Base-by-base conservation (phyloP, 2,329 filamentous ascomycete species). In the Fonsecaea monophora region DNA sequence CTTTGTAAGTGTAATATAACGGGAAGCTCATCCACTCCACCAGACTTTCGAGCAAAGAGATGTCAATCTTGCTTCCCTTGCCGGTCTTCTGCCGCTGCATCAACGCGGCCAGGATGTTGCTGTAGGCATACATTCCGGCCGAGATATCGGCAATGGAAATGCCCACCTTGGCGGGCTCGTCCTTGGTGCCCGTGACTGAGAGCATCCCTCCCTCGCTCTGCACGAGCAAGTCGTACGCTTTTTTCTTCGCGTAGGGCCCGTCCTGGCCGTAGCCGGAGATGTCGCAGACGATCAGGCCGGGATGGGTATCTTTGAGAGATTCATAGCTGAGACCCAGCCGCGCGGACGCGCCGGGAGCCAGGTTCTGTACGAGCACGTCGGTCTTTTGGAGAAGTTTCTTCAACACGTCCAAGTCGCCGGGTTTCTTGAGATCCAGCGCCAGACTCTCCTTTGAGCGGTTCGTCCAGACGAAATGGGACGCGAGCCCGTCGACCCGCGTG, bases 41-140 rank as follows among this genome's bases (percentile, higher is more conserved):
- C 84, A 86, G 84, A 60, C 81, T 81, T 71, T 87, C 85, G 8
- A 87, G 77, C 85, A 87, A 86, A 1, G 83, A 85, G n/a, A 87
- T 82, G 53, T 87, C 85, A 25, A 87, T 78, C 18, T 79, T 77
- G 38, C 79, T 81, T 0, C 85, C 85, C 38, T 76, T 75, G 0
- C 83, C 82, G 0, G 83, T 83, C 69, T 81, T 84, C 0, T 73
- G 76, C 0, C 85, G 80, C 70, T 83, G 81, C 21, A 85, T 70
- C 4, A 86, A 66, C 0, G 84, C 84, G 0, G 81, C 82, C 2
- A 86, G 75, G 40, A 86, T 84, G 62, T 81, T 84, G 37, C 78
- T 80, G 69, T 83, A 84, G 0, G 84, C 84, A 60, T 83, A 84
- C 76, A 83, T 85, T 2, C 81, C 84, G 0, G 84, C 82, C 0